phyloP scores from a whole-genome alignment of 1,284 basidiomycete species.

The Volvariella volvacea region DNA sequence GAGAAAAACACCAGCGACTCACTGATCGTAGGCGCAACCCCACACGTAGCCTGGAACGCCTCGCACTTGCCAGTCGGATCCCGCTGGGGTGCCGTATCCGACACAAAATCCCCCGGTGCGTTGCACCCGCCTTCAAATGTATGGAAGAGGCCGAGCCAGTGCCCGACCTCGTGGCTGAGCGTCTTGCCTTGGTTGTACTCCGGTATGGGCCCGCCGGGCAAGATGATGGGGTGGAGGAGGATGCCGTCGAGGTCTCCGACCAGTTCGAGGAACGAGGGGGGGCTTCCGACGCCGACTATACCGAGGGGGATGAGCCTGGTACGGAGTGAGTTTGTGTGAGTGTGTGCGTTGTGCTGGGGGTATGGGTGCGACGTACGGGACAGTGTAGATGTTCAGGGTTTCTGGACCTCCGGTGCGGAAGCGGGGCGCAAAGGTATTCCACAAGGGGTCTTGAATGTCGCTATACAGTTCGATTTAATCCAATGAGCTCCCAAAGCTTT shows the following conservation, averaged over 20 bases:
- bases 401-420: conserved; percentile 6
- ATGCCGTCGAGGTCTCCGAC: conserved; percentile 11
- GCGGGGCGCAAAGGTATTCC: no score
- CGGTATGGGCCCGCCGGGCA: conserved; percentile 5
- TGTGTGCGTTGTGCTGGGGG: background rate
- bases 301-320: background rate
- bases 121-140: conserved; percentile 22
- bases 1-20: no score
- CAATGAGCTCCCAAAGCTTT: no score
- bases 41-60: conserved; percentile 26
- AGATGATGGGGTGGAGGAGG: conserved; percentile 5
- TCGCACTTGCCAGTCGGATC: conserved; percentile 19
- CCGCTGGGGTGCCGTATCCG: conserved; percentile 36
- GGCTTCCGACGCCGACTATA: conserved; percentile 15
- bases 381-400: conserved; percentile 13
- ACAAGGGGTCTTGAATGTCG: no score
- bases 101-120: conserved; percentile 27
- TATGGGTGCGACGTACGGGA: conserved; percentile 9
- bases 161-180: conserved; percentile 23
- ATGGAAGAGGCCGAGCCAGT: conserved; percentile 18
- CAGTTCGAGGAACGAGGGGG: conserved; percentile 6
- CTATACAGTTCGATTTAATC: no score
- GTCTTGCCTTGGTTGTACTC: conserved; percentile 16
- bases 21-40: conserved; percentile 18
- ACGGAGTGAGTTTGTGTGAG: background rate